phyloP scores from a whole-genome alignment of 2,329 filamentous ascomycete genomes.

The Colletotrichum plurivorum region DNA sequence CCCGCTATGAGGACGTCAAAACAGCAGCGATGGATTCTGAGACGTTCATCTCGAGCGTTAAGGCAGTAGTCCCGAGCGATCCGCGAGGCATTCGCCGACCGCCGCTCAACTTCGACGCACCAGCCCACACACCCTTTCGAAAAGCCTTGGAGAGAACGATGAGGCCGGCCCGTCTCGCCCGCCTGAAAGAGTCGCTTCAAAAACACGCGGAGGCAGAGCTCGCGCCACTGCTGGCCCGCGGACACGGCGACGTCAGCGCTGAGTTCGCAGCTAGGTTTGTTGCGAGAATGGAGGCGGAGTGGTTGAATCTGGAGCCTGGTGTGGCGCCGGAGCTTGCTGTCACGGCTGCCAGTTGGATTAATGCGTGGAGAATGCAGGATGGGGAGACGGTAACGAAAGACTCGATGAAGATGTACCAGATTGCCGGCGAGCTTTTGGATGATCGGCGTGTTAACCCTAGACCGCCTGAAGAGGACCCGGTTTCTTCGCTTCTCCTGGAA shows the following conservation, averaged over 20 bases:
- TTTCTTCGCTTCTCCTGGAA: constrained; percentile 41
- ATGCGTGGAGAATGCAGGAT: constrained; percentile 43
- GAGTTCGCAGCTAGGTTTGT: constrained; percentile 42
- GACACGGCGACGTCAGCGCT: constrained; percentile 40
- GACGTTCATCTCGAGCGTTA: constrained; percentile 40
- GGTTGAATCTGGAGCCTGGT: constrained; percentile 42
- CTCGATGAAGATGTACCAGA: constrained; percentile 41
- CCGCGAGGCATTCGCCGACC: constrained; percentile 41
- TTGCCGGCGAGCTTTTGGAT: constrained; percentile 39
- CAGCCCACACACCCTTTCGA: constrained; percentile 43
- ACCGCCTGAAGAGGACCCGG: constrained; percentile 42
- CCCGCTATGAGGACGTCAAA: constrained; percentile 43
- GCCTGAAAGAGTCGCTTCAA: constrained; percentile 35
- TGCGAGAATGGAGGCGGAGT: constrained; percentile 42
- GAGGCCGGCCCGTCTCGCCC: constrained; percentile 39
- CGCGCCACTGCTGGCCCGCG: constrained; percentile 22
- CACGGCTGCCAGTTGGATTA: constrained; percentile 41
- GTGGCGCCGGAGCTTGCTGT: constrained; percentile 39
- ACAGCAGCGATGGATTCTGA: constrained; percentile 41
- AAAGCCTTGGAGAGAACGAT: constrained; percentile 42
- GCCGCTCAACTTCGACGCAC: constrained; percentile 44
- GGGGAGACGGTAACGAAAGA: constrained; percentile 39
- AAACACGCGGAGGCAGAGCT: constrained; percentile 40
- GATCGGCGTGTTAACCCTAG: constrained; percentile 40
- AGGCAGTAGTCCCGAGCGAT: constrained; percentile 41